Evolutionary conservation across 1,139 yeast species (phyloP).

Genomic region (Torulaspora pretoriensis): DNA sequence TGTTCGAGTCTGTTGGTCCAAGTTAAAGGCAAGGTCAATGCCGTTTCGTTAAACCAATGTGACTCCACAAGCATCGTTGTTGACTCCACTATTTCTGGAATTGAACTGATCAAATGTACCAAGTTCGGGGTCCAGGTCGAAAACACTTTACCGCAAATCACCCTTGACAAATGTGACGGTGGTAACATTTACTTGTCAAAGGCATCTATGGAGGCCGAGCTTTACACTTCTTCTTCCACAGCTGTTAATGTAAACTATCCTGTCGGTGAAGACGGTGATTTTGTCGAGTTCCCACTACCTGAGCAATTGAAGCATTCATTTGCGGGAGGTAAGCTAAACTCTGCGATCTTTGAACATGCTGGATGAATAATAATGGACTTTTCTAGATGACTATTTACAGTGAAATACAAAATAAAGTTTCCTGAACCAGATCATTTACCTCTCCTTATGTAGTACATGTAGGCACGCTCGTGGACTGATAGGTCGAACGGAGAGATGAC

Average conservation of each 20-base stretch:
- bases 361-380: slow-evolving; percentile 37
- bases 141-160: slow-evolving; percentile 75
- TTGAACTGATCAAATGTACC: slow-evolving; percentile 78
- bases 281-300: slow-evolving; percentile 74
- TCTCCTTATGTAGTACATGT: slow-evolving; percentile 86
- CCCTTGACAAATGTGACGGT: slow-evolving; percentile 83
- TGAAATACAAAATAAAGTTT: slow-evolving; percentile 1
- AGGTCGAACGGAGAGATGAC: slow-evolving; percentile 86
- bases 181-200: slow-evolving; percentile 76
- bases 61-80: slow-evolving; percentile 69
- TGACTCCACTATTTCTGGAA: slow-evolving; percentile 81
- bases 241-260: slow-evolving; percentile 82
- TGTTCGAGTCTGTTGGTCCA: slow-evolving; percentile 72
- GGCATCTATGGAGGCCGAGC: slow-evolving; percentile 63
- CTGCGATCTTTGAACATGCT: slow-evolving; percentile 56
- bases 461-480: slow-evolving; percentile 87
- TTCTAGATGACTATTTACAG: slow-evolving; percentile 15
- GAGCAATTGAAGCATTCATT: slow-evolving; percentile 77
- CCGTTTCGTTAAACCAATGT: slow-evolving; percentile 75
- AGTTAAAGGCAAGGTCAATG: slow-evolving; percentile 87
- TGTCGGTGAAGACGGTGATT: slow-evolving; percentile 56
- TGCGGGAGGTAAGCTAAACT: slow-evolving; percentile 44
- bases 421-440: slow-evolving; percentile 44
- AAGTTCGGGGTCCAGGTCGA: slow-evolving; percentile 82
- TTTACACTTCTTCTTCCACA: slow-evolving; percentile 80